Evolutionary conservation across 2,329 filamentous ascomycete genomes (phyloP).

Genomic region (Ophiostoma quercus): DNA sequence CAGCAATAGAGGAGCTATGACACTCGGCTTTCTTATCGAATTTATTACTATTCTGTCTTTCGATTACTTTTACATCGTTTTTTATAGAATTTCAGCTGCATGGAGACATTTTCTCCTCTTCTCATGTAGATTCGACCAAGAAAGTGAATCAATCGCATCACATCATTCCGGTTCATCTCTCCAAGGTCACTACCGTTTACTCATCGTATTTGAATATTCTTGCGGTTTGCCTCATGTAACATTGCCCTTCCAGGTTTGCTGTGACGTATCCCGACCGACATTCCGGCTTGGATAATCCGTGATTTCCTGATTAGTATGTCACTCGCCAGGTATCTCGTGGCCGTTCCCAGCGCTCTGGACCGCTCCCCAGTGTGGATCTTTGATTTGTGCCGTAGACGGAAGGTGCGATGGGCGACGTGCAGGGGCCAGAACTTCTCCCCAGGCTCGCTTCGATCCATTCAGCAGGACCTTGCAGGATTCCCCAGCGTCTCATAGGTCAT

Average conservation of each 20-base stretch:
- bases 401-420: neutral
- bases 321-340: neutral
- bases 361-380: constrained; percentile 4
- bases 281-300: neutral
- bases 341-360: constrained; percentile 11
- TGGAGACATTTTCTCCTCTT: neutral
- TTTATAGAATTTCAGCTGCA: neutral
- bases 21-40: neutral
- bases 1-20: neutral
- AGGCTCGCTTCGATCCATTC: neutral
- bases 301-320: neutral
- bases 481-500: constrained; percentile 5
- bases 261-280: neutral
- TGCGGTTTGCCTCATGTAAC: neutral
- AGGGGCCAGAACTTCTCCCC: neutral
- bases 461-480: neutral
- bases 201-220: neutral
- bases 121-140: too few relatives aligned
- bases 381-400: neutral
- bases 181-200: neutral
- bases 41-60: neutral
- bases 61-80: neutral
- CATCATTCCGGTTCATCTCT: neutral
- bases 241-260: neutral
- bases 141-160: neutral